A percentile compares a stretch with the other conserved stretches of the same genome.
phyloP scores from a whole-genome alignment of 331 rosid genomes.

The Rhamnella rubrinervis region DNA sequence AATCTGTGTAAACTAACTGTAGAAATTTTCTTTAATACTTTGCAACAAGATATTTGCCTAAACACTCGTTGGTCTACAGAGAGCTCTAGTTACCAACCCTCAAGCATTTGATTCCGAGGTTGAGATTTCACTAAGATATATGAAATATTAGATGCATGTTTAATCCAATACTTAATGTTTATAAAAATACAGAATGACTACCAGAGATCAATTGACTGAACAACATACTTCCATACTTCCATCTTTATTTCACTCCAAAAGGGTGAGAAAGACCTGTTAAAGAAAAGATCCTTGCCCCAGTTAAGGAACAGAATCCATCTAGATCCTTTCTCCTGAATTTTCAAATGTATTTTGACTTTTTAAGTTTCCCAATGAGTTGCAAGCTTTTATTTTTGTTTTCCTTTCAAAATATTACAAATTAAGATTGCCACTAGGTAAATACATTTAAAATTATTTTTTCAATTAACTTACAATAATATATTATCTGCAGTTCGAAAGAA shows the following conservation, averaged over 20 bases:
- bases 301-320: neutral
- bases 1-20: too few relatives aligned
- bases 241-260: neutral
- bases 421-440: neutral
- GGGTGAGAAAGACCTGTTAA: neutral
- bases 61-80: neutral
- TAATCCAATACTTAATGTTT: neutral
- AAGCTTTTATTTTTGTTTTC: neutral
- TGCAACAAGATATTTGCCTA: neutral
- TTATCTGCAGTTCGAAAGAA: constrained; percentile 17
- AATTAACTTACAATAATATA: neutral
- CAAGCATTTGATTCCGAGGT: neutral
- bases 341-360: too few relatives aligned
- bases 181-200: neutral
- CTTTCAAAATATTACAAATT: neutral
- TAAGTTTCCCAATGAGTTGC: neutral
- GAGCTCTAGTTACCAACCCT: neutral
- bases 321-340: neutral
- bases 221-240: too few relatives aligned
- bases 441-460: too few relatives aligned
- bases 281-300: neutral
- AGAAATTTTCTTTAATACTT: too few relatives aligned
- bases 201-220: neutral
- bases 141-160: neutral
- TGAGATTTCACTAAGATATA: too few relatives aligned